Percentiles rank a stretch among this genome's conserved stretches.
phyloP scores from a whole-genome alignment of 2,329 filamentous ascomycete genomes.

The Pyricularia sp. region DNA sequence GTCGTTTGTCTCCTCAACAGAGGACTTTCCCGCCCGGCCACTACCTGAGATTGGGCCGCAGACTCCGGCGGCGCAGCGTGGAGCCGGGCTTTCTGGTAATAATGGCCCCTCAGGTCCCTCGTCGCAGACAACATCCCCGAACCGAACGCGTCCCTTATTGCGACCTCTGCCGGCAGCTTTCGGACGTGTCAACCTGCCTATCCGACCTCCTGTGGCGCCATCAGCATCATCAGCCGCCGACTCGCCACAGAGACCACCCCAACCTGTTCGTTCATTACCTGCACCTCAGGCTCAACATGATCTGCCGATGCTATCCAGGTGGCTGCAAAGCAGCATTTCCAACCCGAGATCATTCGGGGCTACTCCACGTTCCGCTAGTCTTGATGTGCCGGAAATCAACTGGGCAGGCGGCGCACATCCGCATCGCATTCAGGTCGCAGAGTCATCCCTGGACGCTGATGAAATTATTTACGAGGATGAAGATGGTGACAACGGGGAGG shows the following conservation, averaged over 20 bases:
- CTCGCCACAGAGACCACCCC: not conserved
- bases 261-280: not conserved
- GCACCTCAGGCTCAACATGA: not conserved
- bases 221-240: conserved; percentile 3
- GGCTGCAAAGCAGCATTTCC: not conserved
- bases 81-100: not conserved
- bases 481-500: not conserved
- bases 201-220: not conserved
- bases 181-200: not conserved
- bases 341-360: not conserved
- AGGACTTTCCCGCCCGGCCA: not conserved
- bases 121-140: not conserved
- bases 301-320: conserved; percentile 3
- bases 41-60: not conserved
- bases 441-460: conserved; percentile 5
- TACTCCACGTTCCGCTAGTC: not conserved
- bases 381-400: not conserved
- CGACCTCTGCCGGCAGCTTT: not conserved
- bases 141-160: not conserved
- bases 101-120: not conserved
- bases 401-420: not conserved
- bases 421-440: not conserved
- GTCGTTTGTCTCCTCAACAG: not conserved
- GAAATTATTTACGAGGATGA: conserved; percentile 3
- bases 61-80: not conserved